Percentiles rank a stretch among this genome's conserved stretches.
phyloP scores from a whole-genome alignment of 257 asterid species.

The Solanum medicagineum region DNA sequence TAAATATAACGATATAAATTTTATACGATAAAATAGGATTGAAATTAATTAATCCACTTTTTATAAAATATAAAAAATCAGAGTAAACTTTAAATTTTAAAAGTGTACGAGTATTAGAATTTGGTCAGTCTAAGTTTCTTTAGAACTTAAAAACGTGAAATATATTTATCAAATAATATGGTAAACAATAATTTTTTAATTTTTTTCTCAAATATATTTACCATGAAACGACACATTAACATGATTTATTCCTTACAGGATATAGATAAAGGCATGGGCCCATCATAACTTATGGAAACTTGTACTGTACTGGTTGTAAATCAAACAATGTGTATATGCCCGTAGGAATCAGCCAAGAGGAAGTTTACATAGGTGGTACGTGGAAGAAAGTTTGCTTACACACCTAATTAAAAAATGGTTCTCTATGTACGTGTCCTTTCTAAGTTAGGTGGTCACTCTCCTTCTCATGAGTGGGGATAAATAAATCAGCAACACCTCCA shows the following conservation, averaged over 20 bases:
- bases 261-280: neutral
- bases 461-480: neutral
- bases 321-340: neutral
- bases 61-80: too few species aligned
- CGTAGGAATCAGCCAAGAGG: neutral
- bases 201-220: too few species aligned
- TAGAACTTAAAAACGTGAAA: too few species aligned
- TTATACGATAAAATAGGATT: too few species aligned
- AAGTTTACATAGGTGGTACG: neutral
- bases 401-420: neutral
- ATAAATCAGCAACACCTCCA: neutral
- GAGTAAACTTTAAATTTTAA: too few species aligned
- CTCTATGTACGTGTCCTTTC: neutral
- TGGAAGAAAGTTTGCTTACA: neutral
- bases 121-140: too few species aligned
- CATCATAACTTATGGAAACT: neutral
- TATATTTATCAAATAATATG: too few species aligned
- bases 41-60: too few species aligned
- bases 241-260: neutral
- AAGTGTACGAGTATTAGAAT: too few species aligned
- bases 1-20: too few species aligned
- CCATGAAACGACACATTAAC: too few species aligned
- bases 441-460: neutral
- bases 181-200: too few species aligned
- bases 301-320: neutral